Base-by-base conservation (phyloP, 2,329 filamentous ascomycete genomes). In the Hysterium pulicare region DNA sequence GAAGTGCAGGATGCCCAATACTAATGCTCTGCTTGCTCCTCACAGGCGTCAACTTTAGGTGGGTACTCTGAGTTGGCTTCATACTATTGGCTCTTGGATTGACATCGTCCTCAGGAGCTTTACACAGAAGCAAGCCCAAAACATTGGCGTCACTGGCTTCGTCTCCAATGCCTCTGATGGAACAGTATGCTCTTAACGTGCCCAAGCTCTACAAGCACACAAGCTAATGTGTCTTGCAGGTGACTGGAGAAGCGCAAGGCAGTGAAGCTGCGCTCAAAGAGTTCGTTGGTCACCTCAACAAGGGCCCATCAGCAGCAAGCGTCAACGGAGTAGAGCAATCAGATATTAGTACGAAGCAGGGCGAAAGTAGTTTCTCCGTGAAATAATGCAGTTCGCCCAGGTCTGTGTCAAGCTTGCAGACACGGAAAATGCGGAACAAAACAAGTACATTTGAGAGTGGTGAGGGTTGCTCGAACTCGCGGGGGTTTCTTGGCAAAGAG, bases 181-280 rank as follows among this genome's bases (percentile, higher is more conserved):
- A 32, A 68, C 61, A 6, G 72, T 71, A 52, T 35, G 59, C 41
- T 39, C 33, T 7, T 7, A 33, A 13, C 22, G 10, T 30, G 20
- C 24, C 7, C 11, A 33, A 40, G 33, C 30, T 19, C 28, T 33
- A 33, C 35, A 28, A 13, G 26, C 32, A 31, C 33, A n/a, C 34
- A 11, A 19, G 21, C 35, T 42, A n/a, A 33, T 33, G 2, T 61
- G 26, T 59, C 24, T 17, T 23, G 21, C 51, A 95, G 88, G 90
- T 97, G 35, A 82, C 88, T 59, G 91, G 91, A 20, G 90, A 96
- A 69, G 90, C 84, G 4, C 91, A 97, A 63, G 90, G 89, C 22
- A 74, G 78, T 2, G 75, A 82, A 1, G 76, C 81, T 1, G 68
- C 76, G 2, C 64, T 97, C 20, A 68, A 81, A 40, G 78, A 81